Conservation (phyloP, 768 basidiomycete species). For the Pisolithus albus region DNA sequence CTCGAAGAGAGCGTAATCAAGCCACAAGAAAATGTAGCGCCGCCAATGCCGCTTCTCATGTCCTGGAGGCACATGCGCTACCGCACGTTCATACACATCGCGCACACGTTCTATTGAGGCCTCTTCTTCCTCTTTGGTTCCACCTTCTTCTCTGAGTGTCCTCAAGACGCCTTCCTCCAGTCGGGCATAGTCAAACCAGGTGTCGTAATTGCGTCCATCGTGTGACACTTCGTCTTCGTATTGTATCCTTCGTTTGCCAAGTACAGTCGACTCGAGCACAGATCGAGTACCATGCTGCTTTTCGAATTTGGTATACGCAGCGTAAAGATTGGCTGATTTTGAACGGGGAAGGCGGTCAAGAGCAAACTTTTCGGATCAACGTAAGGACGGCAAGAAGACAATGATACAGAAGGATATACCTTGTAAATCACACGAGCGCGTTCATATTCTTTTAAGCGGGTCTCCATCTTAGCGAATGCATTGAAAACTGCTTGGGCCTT, state of each 20-base stretch:
- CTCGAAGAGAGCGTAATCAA: conserved; percentile 94
- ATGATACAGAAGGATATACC: conserved; percentile 34
- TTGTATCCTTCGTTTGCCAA: conserved; percentile 96
- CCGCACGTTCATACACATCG: conserved; percentile 93
- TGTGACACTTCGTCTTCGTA: conserved; percentile 94
- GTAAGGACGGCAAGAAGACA: neutral
- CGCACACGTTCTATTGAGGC: conserved; percentile 61
- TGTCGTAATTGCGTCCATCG: conserved; percentile 92
- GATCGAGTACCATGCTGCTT: conserved; percentile 92
- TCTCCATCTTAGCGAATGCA: conserved; percentile 97
- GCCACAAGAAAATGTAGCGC: conserved; percentile 86
- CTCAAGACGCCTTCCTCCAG: conserved; percentile 84
- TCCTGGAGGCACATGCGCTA: conserved; percentile 92
- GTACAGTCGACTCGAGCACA: conserved; percentile 86
- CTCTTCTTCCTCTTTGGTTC: conserved; percentile 62
- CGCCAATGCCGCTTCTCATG: conserved; percentile 90
- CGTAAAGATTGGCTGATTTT: conserved; percentile 82
- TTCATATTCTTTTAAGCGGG: conserved; percentile 90
- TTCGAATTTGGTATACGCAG: conserved; percentile 94
- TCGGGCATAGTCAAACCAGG: conserved; percentile 95
- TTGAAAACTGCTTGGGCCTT: conserved; percentile 88
- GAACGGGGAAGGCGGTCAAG: conserved; percentile 86
- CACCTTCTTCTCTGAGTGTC: conserved; percentile 70
- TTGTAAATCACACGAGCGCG: conserved; percentile 97
- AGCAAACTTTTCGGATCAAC: conserved; percentile 65